These are phyloP conservation scores for Oryza officinalis DNA, from an alignment of 176 grass and related monocot species.

Conservation along the genomic window DNA sequence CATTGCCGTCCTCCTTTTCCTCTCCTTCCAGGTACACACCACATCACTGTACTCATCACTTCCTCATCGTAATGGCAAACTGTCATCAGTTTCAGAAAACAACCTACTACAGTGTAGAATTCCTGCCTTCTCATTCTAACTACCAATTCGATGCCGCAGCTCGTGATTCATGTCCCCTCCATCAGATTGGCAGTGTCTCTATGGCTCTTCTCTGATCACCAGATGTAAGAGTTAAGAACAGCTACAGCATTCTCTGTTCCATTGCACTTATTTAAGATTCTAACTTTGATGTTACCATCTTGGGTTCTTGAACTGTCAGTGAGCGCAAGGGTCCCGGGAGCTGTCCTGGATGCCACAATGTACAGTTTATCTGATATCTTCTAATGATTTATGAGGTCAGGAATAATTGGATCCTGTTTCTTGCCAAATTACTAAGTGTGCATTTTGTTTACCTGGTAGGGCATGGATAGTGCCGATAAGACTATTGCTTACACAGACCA, in stretches of 20 bases:
- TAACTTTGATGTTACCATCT: not conserved
- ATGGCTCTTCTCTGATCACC: slow-evolving; percentile 50
- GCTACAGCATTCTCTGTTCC: not conserved
- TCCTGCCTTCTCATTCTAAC: not conserved
- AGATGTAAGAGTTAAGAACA: slow-evolving; percentile 35
- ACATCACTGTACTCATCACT: not conserved
- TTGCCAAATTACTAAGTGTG: not conserved
- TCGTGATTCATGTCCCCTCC: slow-evolving; percentile 54
- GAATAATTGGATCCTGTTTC: not conserved
- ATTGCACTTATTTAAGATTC: not conserved
- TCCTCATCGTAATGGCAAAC: not conserved
- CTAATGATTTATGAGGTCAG: not conserved
- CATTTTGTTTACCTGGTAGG: slow-evolving; percentile 3
- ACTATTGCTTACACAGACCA: slow-evolving; percentile 57
- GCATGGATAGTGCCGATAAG: too few species aligned
- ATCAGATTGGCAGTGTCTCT: slow-evolving; percentile 56
- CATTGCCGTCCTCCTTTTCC: slow-evolving; percentile 34
- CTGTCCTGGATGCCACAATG: slow-evolving; percentile 44
- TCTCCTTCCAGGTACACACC: slow-evolving; percentile 44
- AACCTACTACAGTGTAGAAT: not conserved
- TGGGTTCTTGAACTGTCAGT: not conserved
- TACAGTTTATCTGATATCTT: slow-evolving; percentile 10
- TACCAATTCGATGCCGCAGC: slow-evolving; percentile 27
- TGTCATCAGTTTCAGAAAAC: not conserved
- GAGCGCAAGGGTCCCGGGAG: not conserved